Evolutionary conservation across 495 filamentous ascomycete species (phyloP).

Genomic region (Filosporella fistucella): DNA sequence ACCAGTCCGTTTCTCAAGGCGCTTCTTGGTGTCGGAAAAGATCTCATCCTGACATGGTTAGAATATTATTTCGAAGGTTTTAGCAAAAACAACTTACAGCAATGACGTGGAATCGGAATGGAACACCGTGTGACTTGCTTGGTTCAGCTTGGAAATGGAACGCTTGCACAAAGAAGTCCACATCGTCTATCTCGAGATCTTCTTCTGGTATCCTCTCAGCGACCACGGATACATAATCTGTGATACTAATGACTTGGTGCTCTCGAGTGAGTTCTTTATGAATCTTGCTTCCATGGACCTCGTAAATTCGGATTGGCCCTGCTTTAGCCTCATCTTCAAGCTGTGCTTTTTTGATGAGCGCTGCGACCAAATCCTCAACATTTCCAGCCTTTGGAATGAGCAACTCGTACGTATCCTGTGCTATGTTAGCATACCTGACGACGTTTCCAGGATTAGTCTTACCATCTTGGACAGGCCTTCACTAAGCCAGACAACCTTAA

Average conservation of each 20-base stretch:
- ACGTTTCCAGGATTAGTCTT: conserved; percentile 15
- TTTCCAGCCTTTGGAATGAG: conserved; percentile 79
- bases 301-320: conserved; percentile 67
- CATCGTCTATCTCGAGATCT: conserved; percentile 40
- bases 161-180: conserved; percentile 62
- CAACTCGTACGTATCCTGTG: conserved; percentile 67
- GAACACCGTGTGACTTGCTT: conserved; percentile 68
- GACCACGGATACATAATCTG: conserved; percentile 79
- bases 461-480: conserved; percentile 92
- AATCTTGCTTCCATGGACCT: conserved; percentile 72
- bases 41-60: conserved; percentile 41
- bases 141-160: conserved; percentile 92
- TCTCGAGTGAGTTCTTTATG: conserved; percentile 65
- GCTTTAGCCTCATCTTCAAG: conserved; percentile 66
- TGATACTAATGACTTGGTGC: conserved; percentile 64
- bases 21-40: conserved; percentile 87
- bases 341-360: conserved; percentile 73
- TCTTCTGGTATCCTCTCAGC: conserved; percentile 83
- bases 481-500: conserved; percentile 78
- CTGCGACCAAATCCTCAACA: conserved; percentile 68
- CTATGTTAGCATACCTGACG: neutral
- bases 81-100: conserved; percentile 51
- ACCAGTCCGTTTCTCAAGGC: conserved; percentile 82
- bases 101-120: conserved; percentile 87
- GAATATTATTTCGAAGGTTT: neutral